These are phyloP conservation scores for Gaultheria prostrata DNA, from an alignment of 148 eudicot genomes.

Conservation along the genomic window DNA sequence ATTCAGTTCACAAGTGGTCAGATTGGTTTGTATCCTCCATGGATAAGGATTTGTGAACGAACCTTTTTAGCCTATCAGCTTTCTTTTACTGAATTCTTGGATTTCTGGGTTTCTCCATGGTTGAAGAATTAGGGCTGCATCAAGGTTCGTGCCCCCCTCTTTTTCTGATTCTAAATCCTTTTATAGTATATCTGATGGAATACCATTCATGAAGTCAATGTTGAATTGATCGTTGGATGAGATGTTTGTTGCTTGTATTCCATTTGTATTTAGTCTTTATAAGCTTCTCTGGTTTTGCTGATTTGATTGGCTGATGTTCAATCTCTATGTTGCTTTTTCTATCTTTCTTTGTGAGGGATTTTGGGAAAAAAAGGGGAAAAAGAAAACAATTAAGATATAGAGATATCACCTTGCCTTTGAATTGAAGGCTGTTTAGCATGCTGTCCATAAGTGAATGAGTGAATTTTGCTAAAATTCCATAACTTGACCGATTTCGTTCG, in stretches of 20 bases:
- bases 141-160: neutral
- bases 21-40: neutral
- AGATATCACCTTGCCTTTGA: neutral
- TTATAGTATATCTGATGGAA: too few relatives aligned
- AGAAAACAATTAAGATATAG: neutral
- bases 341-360: neutral
- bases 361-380: neutral
- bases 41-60: neutral
- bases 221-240: neutral
- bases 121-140: conserved; percentile 4
- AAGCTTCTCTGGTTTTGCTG: neutral
- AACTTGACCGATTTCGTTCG: too few relatives aligned
- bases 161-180: neutral
- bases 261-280: neutral
- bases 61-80: conserved; percentile 7
- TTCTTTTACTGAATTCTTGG: neutral
- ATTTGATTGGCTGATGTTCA: conserved; percentile 6
- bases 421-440: neutral
- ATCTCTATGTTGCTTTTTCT: neutral
- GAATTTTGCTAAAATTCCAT: neutral
- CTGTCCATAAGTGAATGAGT: neutral
- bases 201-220: neutral
- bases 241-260: neutral
- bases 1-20: neutral
- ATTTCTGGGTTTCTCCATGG: neutral